phyloP scores from a whole-genome alignment of 495 filamentous ascomycete genomes.

The Entonaema liquescens region DNA sequence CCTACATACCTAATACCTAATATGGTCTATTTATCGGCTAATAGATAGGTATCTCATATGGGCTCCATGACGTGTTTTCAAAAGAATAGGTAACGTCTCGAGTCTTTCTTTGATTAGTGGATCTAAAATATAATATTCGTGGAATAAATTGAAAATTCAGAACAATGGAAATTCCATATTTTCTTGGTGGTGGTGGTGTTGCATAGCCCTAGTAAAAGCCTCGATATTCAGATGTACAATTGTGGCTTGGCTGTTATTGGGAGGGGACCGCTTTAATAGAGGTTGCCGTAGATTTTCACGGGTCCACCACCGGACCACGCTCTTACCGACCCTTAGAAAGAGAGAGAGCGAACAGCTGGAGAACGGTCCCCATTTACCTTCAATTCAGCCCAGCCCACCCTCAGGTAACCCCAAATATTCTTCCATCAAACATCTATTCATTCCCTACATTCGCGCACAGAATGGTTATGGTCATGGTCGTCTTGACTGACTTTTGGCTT shows the following conservation, averaged over 20 bases:
- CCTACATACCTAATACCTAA: too few relatives aligned
- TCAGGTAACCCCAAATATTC: constrained; percentile 24
- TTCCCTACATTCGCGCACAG: constrained; percentile 21
- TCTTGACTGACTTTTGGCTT: constrained; percentile 16
- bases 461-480: constrained; percentile 22
- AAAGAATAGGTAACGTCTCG: not conserved
- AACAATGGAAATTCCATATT: not conserved
- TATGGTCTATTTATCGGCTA: not conserved
- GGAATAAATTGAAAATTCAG: not conserved
- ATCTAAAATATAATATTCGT: not conserved
- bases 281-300: constrained; percentile 7
- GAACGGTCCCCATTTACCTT: constrained; percentile 18
- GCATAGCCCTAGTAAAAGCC: constrained; percentile 32
- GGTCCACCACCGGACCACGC: constrained; percentile 32
- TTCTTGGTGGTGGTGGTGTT: not conserved
- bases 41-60: not conserved
- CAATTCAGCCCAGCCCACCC: constrained; percentile 37
- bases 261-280: not conserved
- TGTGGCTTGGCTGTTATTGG: constrained; percentile 27
- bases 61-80: too few relatives aligned
- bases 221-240: not conserved
- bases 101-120: not conserved
- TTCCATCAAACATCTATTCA: constrained; percentile 25
- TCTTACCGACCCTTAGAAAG: constrained; percentile 32
- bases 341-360: constrained; percentile 6